Conservation (phyloP, 495 filamentous ascomycete genomes). For the Penicillium cinerascens region DNA sequence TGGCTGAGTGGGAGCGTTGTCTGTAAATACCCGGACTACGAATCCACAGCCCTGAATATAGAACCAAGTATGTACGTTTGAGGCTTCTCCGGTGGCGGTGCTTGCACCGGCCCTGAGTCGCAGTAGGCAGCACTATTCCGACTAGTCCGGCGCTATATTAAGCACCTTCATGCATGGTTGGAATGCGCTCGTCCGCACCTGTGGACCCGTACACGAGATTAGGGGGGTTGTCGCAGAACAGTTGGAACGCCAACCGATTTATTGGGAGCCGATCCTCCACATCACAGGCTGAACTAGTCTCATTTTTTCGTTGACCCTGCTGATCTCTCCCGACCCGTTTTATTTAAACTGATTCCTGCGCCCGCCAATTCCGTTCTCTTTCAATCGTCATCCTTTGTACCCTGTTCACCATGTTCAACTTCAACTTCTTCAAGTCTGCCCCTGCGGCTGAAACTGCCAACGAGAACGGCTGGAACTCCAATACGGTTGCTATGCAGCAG, state of each 20-base stretch:
- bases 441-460: slow-evolving; percentile 22
- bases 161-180: slow-evolving; percentile 4
- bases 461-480: slow-evolving; percentile 32
- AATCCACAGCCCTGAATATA: background rate
- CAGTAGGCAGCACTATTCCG: slow-evolving; percentile 24
- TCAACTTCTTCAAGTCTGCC: slow-evolving; percentile 39
- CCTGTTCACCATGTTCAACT: slow-evolving; percentile 34
- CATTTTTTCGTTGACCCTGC: slow-evolving; percentile 3
- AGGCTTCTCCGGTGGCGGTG: slow-evolving; percentile 14
- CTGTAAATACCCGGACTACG: background rate
- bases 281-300: slow-evolving; percentile 3
- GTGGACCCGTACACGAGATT: background rate
- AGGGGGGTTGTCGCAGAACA: background rate
- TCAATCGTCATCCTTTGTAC: background rate
- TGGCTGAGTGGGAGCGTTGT: background rate
- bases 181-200: background rate
- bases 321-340: slow-evolving; percentile 3
- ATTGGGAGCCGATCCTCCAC: slow-evolving; percentile 22
- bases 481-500: slow-evolving; percentile 41
- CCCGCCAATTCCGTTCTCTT: background rate
- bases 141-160: slow-evolving; percentile 17
- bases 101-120: background rate
- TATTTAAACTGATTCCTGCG: slow-evolving; percentile 10
- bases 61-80: slow-evolving; percentile 2
- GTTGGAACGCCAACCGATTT: slow-evolving; percentile 6